These are phyloP conservation scores for Talaromyces sp. DNA, from an alignment of 2,329 filamentous ascomycete genomes.

Conservation along the genomic window DNA sequence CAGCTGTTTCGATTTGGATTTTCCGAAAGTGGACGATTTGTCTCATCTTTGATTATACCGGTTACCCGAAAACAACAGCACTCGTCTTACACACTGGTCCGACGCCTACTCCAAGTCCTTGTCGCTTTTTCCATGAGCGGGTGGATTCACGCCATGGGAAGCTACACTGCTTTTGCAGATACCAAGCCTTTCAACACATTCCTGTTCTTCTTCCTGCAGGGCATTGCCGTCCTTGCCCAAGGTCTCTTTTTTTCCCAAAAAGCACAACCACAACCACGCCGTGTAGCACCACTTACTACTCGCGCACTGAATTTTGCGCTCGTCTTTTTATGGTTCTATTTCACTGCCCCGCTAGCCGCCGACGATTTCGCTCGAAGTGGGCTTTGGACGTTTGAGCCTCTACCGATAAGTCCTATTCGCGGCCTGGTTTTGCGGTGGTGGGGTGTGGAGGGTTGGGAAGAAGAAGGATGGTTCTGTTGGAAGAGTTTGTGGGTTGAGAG, in stretches of 20 bases:
- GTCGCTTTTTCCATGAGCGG: conserved; percentile 33
- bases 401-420: conserved; percentile 71
- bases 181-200: conserved; percentile 52
- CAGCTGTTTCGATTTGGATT: conserved; percentile 72
- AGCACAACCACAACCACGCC: conserved; percentile 35
- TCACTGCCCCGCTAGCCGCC: conserved; percentile 61
- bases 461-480: conserved; percentile 66
- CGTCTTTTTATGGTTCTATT: conserved; percentile 62
- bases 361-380: conserved; percentile 73
- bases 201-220: conserved; percentile 69
- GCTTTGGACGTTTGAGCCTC: conserved; percentile 74
- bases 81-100: conserved; percentile 7
- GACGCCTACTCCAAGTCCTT: conserved; percentile 21
- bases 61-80: not conserved
- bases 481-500: conserved; percentile 51
- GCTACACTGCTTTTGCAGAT: conserved; percentile 60
- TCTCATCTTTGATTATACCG: conserved; percentile 9
- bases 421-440: conserved; percentile 51
- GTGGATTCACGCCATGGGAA: conserved; percentile 65
- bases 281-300: conserved; percentile 22
- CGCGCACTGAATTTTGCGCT: conserved; percentile 58
- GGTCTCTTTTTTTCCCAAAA: conserved; percentile 26
- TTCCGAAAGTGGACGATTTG: conserved; percentile 35
- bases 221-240: conserved; percentile 62
- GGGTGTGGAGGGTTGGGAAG: conserved; percentile 52